Conservation (phyloP, 164 flowering plant genomes). For the Stephania cephalantha region DNA sequence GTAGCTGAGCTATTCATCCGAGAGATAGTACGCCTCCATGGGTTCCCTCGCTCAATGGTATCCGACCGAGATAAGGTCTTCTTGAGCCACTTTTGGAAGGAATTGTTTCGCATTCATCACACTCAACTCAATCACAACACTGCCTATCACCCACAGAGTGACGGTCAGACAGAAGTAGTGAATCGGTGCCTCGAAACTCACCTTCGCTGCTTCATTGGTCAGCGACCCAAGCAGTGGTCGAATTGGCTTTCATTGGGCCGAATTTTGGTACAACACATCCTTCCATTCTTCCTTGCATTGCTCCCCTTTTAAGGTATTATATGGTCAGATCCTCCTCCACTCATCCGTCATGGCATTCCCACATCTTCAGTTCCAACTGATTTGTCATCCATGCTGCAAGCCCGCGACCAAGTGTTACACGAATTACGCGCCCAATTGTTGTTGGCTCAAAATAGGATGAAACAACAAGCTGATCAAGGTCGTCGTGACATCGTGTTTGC, state of each 20-base stretch:
- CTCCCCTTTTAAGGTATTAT: not conserved
- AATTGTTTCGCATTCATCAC: not conserved
- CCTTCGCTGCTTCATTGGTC: no score
- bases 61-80: no score
- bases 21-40: not conserved
- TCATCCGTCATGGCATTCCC: not conserved
- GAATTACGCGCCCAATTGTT: not conserved
- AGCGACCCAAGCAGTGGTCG: not conserved
- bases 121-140: not conserved
- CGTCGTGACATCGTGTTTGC: no score
- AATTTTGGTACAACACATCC: not conserved
- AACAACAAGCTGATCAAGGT: no score
- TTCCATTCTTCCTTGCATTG: not conserved
- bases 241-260: not conserved
- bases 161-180: not conserved
- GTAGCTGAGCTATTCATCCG: not conserved
- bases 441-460: not conserved
- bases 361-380: not conserved
- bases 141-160: not conserved
- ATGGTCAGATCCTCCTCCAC: not conserved
- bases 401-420: not conserved
- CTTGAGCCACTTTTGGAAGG: no score
- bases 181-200: not conserved
- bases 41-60: not conserved
- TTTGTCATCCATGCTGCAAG: not conserved